phyloP scores from a whole-genome alignment of 495 filamentous ascomycete species.

The Xylaria castorea region DNA sequence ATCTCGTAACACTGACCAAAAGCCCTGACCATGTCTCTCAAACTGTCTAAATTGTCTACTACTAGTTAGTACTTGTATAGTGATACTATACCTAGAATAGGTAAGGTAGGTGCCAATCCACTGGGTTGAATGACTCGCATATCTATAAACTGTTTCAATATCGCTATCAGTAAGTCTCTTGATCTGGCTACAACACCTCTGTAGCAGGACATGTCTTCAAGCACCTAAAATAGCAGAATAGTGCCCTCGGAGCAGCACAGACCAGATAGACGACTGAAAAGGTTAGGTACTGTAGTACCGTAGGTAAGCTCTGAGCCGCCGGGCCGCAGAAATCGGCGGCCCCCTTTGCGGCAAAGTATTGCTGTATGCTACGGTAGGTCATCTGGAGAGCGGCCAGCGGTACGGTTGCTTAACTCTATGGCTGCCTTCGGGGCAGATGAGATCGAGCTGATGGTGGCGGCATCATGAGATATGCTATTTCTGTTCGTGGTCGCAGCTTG shows the following conservation, averaged over 20 bases:
- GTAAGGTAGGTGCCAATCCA: neutral
- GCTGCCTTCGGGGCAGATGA: neutral
- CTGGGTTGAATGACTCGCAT: slow-evolving; percentile 12
- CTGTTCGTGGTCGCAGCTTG: slow-evolving; percentile 17
- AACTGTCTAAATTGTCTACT: neutral
- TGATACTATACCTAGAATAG: neutral
- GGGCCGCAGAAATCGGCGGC: slow-evolving; percentile 13
- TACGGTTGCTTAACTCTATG: neutral
- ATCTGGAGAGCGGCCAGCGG: slow-evolving; percentile 3
- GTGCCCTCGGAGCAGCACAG: neutral
- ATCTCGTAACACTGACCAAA: neutral
- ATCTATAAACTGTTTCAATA: neutral
- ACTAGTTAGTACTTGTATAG: no score
- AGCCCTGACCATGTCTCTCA: neutral
- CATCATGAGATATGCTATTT: slow-evolving; percentile 26
- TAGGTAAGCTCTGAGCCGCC: slow-evolving; percentile 16
- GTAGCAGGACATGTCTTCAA: neutral
- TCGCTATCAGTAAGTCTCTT: neutral
- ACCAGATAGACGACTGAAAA: neutral
- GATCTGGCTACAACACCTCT: neutral
- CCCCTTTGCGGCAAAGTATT: slow-evolving; percentile 12
- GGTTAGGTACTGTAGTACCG: neutral
- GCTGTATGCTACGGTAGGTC: slow-evolving; percentile 1
- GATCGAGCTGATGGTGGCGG: neutral
- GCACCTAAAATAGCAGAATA: slow-evolving; percentile 14